phyloP scores from a whole-genome alignment of 2,329 filamentous ascomycete genomes.

The Zymoseptoria passerinii region DNA sequence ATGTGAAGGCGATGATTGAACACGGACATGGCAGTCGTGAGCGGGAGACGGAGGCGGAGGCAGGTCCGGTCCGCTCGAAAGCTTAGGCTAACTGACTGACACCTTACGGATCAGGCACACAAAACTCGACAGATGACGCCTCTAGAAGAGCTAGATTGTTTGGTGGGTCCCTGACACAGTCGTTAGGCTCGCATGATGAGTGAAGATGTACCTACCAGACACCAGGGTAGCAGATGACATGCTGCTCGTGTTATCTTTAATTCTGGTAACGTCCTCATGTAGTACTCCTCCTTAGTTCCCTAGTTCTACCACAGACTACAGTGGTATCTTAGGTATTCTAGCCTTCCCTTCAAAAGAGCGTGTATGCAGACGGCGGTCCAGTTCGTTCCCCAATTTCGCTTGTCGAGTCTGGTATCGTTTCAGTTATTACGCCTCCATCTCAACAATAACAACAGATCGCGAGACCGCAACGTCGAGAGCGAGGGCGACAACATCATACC shows the following conservation, averaged over 20 bases:
- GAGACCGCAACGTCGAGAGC: neutral
- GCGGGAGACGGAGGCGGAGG: neutral
- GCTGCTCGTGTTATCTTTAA: neutral
- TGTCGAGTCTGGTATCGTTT: neutral
- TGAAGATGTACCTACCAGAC: neutral
- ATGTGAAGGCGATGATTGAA: conserved; percentile 5
- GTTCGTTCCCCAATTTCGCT: neutral
- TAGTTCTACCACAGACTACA: no score
- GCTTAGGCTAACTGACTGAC: neutral
- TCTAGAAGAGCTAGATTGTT: neutral
- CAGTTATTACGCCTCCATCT: neutral
- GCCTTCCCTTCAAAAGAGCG: neutral
- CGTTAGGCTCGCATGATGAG: neutral
- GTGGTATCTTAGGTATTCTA: no score
- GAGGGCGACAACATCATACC: neutral
- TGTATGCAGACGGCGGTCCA: neutral
- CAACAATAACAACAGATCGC: neutral
- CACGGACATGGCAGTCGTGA: neutral
- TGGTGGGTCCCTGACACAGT: neutral
- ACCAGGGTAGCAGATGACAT: neutral
- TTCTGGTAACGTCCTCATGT: neutral
- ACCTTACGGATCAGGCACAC: neutral
- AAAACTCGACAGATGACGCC: neutral
- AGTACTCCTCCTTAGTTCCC: neutral
- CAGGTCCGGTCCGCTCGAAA: neutral